Evolutionary conservation across 2,329 filamentous ascomycete species (phyloP).

Genomic region (Talaromyces islandicus): DNA sequence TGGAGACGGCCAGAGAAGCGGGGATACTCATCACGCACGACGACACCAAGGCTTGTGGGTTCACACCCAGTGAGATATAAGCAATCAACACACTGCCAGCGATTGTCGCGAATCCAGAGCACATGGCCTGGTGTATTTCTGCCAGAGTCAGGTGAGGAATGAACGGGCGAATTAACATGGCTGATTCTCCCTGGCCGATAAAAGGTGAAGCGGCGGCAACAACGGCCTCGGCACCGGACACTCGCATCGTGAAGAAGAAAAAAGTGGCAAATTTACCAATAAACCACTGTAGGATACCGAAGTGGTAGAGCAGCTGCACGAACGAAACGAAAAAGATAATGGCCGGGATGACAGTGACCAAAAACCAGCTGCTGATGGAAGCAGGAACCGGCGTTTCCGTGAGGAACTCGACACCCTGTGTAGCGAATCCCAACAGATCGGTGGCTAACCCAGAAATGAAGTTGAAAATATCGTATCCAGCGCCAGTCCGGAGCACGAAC

Average conservation of each 20-base stretch:
- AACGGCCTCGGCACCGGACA: slow-evolving; percentile 88
- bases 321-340: slow-evolving; percentile 95
- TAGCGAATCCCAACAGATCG: slow-evolving; percentile 68
- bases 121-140: slow-evolving; percentile 90
- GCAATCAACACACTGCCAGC: slow-evolving; percentile 80
- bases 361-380: slow-evolving; percentile 58
- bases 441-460: slow-evolving; percentile 75
- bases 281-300: slow-evolving; percentile 81
- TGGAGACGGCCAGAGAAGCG: slow-evolving; percentile 80
- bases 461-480: slow-evolving; percentile 84
- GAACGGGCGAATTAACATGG: slow-evolving; percentile 86
- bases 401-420: slow-evolving; percentile 67
- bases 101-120: slow-evolving; percentile 87
- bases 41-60: slow-evolving; percentile 77
- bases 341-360: slow-evolving; percentile 73
- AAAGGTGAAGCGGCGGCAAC: slow-evolving; percentile 90
- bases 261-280: slow-evolving; percentile 80
- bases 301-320: slow-evolving; percentile 80
- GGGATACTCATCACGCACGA: slow-evolving; percentile 96
- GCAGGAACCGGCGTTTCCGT: slow-evolving; percentile 34
- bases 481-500: slow-evolving; percentile 75
- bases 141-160: slow-evolving; percentile 78
- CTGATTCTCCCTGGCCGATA: slow-evolving; percentile 89
- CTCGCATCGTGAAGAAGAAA: slow-evolving; percentile 84
- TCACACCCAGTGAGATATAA: slow-evolving; percentile 78